Conservation (phyloP, 768 basidiomycete genomes). For the Tylopilus rubrobrunneus region DNA sequence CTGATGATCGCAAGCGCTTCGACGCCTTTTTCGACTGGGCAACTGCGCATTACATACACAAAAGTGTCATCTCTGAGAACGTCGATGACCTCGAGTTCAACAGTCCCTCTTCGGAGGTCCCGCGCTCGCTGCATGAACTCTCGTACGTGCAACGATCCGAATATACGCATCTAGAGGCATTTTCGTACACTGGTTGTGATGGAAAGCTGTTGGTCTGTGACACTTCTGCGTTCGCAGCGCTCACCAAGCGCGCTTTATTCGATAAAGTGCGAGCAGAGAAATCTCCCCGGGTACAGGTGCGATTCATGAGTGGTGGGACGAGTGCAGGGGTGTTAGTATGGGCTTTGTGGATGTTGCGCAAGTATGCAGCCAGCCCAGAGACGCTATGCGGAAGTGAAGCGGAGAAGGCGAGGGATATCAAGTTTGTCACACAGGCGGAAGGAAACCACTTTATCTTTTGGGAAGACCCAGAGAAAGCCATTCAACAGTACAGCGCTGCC, state of each 20-base stretch:
- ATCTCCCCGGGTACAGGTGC: slow-evolving; percentile 14
- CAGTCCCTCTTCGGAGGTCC: background rate
- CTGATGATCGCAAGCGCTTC: slow-evolving; percentile 10
- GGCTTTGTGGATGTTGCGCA: slow-evolving; percentile 10
- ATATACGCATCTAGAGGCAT: slow-evolving; percentile 9
- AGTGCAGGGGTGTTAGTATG: slow-evolving; percentile 9
- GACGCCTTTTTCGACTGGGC: slow-evolving; percentile 16
- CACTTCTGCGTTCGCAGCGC: background rate
- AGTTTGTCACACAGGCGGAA: slow-evolving; percentile 9
- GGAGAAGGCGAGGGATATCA: slow-evolving; percentile 21
- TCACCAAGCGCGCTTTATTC: slow-evolving; percentile 17
- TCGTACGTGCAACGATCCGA: slow-evolving; percentile 9
- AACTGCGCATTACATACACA: slow-evolving; percentile 16
- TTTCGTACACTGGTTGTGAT: slow-evolving; percentile 7
- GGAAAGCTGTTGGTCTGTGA: slow-evolving; percentile 13
- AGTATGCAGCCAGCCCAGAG: slow-evolving; percentile 2
- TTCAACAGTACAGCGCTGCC: slow-evolving; percentile 10
- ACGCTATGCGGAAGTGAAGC: slow-evolving; percentile 11
- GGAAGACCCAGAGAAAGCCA: slow-evolving; percentile 22
- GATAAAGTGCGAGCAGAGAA: slow-evolving; percentile 8
- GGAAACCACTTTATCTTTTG: slow-evolving; percentile 26
- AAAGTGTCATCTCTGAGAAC: slow-evolving; percentile 13
- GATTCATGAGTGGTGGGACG: slow-evolving; percentile 17
- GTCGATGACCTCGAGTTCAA: slow-evolving; percentile 16
- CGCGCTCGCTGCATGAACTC: slow-evolving; percentile 12